A percentile compares a stretch with the other conserved stretches of the same genome.
phyloP scores from a whole-genome alignment of 179 eudicot species.

The Silene vulgaris region DNA sequence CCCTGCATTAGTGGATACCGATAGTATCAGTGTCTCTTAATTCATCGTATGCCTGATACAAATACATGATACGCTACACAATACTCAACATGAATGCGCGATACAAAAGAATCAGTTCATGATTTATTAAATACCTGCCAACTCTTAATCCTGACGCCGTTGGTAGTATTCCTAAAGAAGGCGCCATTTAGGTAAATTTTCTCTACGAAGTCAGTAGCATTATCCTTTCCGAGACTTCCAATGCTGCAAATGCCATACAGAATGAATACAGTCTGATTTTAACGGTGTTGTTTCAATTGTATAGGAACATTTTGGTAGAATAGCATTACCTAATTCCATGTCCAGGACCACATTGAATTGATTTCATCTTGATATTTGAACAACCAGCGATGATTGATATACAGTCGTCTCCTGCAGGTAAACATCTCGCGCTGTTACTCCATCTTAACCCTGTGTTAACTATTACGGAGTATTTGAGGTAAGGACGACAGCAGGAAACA shows the following conservation, averaged over 20 bases:
- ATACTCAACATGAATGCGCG: too few relatives aligned
- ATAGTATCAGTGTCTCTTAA: neutral
- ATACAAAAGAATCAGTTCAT: too few relatives aligned
- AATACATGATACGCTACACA: neutral
- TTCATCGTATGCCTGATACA: neutral
- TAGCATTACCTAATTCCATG: slow-evolving; percentile 80
- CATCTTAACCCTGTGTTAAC: too few relatives aligned
- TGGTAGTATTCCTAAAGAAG: slow-evolving; percentile 53
- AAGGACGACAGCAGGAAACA: too few relatives aligned
- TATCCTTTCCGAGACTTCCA: slow-evolving; percentile 87
- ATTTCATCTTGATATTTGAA: slow-evolving; percentile 80
- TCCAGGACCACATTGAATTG: slow-evolving; percentile 80
- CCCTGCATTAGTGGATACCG: slow-evolving; percentile 40
- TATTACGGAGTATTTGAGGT: too few relatives aligned
- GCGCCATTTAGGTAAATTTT: slow-evolving; percentile 64
- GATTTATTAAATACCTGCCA: slow-evolving; percentile 59
- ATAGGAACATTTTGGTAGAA: neutral
- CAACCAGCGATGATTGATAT: slow-evolving; percentile 74
- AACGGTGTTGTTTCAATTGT: neutral
- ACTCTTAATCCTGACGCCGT: slow-evolving; percentile 82
- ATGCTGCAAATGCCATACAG: slow-evolving; percentile 46
- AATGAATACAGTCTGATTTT: slow-evolving; percentile 8
- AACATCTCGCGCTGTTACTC: neutral
- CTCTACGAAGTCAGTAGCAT: slow-evolving; percentile 57
- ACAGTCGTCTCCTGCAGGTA: slow-evolving; percentile 72